These are phyloP conservation scores for Raddia distichophylla DNA, from an alignment of 176 grass and related monocot species.

Conservation along the genomic window DNA sequence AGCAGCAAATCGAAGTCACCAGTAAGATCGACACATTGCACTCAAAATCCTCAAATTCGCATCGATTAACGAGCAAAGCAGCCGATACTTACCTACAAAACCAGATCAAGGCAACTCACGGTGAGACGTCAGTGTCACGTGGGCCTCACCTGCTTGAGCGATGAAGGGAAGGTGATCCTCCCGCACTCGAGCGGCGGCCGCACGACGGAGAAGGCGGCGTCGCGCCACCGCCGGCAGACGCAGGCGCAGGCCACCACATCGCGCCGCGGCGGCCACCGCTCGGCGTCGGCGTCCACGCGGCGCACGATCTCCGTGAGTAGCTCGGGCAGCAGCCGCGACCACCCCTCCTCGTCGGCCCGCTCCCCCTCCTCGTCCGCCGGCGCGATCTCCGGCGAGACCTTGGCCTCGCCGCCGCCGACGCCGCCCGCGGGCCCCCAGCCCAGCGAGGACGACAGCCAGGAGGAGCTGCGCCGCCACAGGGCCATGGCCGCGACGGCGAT, in stretches of 20 bases:
- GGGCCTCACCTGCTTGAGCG: conserved; percentile 77
- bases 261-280: conserved; percentile 77
- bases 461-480: conserved; percentile 60
- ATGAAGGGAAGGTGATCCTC: conserved; percentile 89
- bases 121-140: background rate
- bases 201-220: conserved; percentile 58
- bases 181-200: conserved; percentile 70
- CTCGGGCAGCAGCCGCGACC: conserved; percentile 77
- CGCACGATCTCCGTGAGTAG: conserved; percentile 73
- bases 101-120: conserved; percentile 1
- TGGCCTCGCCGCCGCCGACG: conserved; percentile 47
- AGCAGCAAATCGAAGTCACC: conserved; percentile 6
- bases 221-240: conserved; percentile 77
- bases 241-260: conserved; percentile 85
- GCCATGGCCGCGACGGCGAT: background rate
- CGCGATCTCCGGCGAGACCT: conserved; percentile 50
- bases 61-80: background rate
- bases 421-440: conserved; percentile 27
- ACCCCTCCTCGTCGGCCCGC: conserved; percentile 67
- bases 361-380: conserved; percentile 14
- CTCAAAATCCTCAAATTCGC: background rate
- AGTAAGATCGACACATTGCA: background rate
- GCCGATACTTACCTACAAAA: background rate
- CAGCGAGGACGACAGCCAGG: conserved; percentile 54
- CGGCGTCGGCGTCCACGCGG: conserved; percentile 73